Conservation (phyloP, 768 basidiomycete genomes). For the Rhodocollybia butyracea region DNA sequence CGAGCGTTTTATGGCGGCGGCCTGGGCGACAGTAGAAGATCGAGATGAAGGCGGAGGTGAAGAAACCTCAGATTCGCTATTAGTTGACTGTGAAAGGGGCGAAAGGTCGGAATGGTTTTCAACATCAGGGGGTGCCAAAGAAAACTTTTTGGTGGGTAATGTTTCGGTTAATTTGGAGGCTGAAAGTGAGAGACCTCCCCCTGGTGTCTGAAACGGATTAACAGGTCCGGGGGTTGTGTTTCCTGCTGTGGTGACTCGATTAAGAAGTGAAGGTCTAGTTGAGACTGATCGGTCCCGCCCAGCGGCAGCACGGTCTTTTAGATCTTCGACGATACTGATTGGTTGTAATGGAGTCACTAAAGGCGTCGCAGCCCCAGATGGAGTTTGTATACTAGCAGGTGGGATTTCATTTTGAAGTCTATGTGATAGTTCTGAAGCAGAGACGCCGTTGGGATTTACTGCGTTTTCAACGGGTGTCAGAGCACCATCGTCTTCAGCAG, state of each 20-base stretch:
- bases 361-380: not conserved
- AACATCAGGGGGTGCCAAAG: not conserved
- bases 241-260: not conserved
- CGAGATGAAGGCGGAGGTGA: not conserved
- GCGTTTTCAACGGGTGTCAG: slow-evolving; percentile 9
- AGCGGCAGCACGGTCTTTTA: slow-evolving; percentile 37
- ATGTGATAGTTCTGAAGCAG: slow-evolving; percentile 12
- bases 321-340: slow-evolving; percentile 65
- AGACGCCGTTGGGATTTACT: slow-evolving; percentile 3
- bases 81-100: not conserved
- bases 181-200: not conserved
- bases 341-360: not conserved
- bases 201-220: slow-evolving; percentile 1
- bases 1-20: not conserved
- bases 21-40: not conserved
- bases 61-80: not conserved
- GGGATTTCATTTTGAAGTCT: not conserved
- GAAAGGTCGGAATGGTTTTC: not conserved
- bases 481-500: not conserved
- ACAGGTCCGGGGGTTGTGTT: not conserved
- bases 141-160: not conserved
- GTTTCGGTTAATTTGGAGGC: not conserved
- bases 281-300: not conserved
- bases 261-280: not conserved
- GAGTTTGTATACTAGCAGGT: not conserved